Base-by-base conservation (phyloP, 371 early-diverging fungal genomes). In the Dichotomocladium elegans region DNA sequence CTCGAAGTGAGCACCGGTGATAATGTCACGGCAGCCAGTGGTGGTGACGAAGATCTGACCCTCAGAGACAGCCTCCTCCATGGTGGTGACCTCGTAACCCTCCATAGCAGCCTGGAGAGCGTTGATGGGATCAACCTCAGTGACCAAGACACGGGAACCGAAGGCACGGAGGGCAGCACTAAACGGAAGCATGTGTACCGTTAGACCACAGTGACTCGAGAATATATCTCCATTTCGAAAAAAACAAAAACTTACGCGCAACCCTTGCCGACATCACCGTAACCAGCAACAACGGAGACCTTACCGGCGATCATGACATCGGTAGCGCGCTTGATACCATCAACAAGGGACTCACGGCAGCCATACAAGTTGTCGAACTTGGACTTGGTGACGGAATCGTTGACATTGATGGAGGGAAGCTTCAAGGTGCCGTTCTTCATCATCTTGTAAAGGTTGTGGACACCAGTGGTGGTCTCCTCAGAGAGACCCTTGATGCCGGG, bases 261-360 rank as follows among this genome's bases (percentile, higher is more conserved):
- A 64, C 99, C 99, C 89, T 99, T 99, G 69, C 99, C 99, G 72
- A 99, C 99, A 83, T 98, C 99, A 82, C 99, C 98, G 85, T 94
- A 98, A 76, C 99, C 98, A 72, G 96, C 98, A 57, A 98, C 96
- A 60, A 97, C 92, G 53, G 95, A 88, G 33, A 97, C 92, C 87
- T 99, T 98, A 64, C 99, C 99, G 68, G 99, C 99, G 74, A 99
- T 99, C 98, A 98, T 98, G 66, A 96, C 96, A 78, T 98, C 99
- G 63, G 99, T 99, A 70, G 98, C 98, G 73, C 99, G 91, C 92
- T 99, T 99, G 88, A 98, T 98, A 73, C 99, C 99, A 80, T 99
- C 99, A 56, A 98, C 92, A 64, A 99, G 87, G 48, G 97, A 97
- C 85, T 99, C 99, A 80, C 98, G 94, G 89, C 98, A 99, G 61